Conservation (phyloP, 768 basidiomycete species). For the Lactarius indigo region DNA sequence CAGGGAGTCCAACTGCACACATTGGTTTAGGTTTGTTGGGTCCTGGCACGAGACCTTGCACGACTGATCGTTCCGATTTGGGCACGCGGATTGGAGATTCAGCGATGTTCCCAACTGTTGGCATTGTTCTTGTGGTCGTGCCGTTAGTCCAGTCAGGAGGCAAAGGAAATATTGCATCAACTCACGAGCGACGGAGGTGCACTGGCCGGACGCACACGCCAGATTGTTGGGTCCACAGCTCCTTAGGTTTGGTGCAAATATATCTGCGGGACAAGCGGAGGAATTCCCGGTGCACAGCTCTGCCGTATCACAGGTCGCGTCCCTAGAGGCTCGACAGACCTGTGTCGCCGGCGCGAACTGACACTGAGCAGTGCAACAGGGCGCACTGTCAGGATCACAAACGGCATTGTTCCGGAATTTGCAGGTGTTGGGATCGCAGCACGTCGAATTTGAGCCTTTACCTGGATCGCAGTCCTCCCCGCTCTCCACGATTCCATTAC, state of each 20-base stretch:
- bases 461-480: constrained; percentile 92
- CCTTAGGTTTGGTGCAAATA: constrained; percentile 58
- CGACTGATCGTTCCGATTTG: constrained; percentile 54
- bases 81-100: constrained; percentile 64
- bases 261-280: constrained; percentile 66
- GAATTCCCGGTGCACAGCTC: constrained; percentile 78
- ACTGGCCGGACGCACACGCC: constrained; percentile 72
- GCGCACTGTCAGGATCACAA: constrained; percentile 73
- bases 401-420: constrained; percentile 68
- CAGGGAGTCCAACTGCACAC: constrained; percentile 64
- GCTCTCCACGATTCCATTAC: constrained; percentile 76
- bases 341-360: constrained; percentile 62
- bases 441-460: constrained; percentile 50
- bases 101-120: constrained; percentile 67
- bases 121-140: constrained; percentile 59
- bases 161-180: constrained; percentile 24
- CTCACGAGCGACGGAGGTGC: constrained; percentile 69
- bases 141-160: constrained; percentile 13
- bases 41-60: constrained; percentile 83
- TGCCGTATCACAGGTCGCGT: constrained; percentile 61
- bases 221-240: constrained; percentile 62
- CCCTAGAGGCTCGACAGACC: constrained; percentile 68
- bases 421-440: constrained; percentile 73
- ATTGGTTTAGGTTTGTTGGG: constrained; percentile 55
- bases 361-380: constrained; percentile 73